A percentile compares a stretch with the other conserved stretches of the same genome.
These are phyloP conservation scores for Geosiphon pyriformis DNA, from an alignment of 192 early-diverging fungal species.

Conservation along the genomic window DNA sequence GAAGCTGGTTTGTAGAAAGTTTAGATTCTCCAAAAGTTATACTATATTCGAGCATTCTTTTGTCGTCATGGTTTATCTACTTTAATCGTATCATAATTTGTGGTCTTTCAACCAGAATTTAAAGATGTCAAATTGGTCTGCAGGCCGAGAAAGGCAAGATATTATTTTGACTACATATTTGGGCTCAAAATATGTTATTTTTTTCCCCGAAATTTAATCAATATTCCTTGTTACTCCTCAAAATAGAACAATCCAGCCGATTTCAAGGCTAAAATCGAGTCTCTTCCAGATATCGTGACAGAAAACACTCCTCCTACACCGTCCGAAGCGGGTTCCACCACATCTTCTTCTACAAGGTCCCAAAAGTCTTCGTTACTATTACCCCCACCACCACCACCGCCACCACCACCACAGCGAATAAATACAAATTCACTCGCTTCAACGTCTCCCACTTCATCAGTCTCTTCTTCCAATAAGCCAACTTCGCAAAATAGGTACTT, in stretches of 20 bases:
- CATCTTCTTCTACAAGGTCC: conserved; percentile 25
- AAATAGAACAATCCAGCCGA: conserved; percentile 18
- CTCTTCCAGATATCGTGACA: not conserved
- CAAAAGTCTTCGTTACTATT: conserved; percentile 19
- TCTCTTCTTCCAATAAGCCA: conserved; percentile 28
- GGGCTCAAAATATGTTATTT: not conserved
- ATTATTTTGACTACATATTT: not conserved
- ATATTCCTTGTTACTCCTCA: not conserved
- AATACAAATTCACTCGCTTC: conserved; percentile 15
- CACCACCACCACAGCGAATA: conserved; percentile 10
- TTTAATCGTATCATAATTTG: too few species aligned
- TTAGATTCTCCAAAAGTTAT: too few species aligned
- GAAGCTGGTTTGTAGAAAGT: conserved; percentile 26
- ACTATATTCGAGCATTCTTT: too few species aligned
- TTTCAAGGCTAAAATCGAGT: conserved; percentile 18
- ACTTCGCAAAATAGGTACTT: conserved; percentile 37
- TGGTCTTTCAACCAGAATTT: too few species aligned
- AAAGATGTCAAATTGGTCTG: conserved; percentile 40
- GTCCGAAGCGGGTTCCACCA: conserved; percentile 15
- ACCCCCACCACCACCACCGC: conserved; percentile 1
- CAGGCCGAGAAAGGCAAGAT: conserved; percentile 36
- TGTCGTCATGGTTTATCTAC: too few species aligned
- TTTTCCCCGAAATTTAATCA: not conserved
- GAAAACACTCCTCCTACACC: conserved; percentile 22
- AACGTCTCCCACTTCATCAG: conserved; percentile 20